These are phyloP conservation scores for Pugionium cornutum DNA, from an alignment of 345 rosid genomes.

Conservation along the genomic window DNA sequence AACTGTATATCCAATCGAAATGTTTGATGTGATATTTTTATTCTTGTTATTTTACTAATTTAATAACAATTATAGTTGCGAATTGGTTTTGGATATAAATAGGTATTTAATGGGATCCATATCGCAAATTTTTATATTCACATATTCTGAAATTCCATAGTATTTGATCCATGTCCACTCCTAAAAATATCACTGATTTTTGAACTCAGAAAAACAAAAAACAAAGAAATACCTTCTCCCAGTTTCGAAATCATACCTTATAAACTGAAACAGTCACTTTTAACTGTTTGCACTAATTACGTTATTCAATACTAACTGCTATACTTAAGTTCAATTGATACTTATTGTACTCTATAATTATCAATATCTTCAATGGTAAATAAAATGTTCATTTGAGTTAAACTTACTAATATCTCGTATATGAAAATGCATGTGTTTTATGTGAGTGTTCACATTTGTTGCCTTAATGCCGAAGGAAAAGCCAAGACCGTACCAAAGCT, in stretches of 20 bases:
- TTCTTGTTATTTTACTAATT: too few relatives aligned
- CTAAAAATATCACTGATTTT: too few relatives aligned
- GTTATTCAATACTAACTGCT: neutral
- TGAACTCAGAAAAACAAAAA: too few relatives aligned
- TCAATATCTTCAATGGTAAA: neutral
- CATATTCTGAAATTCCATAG: too few relatives aligned
- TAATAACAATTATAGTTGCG: too few relatives aligned
- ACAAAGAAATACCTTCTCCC: too few relatives aligned
- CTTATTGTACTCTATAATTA: neutral
- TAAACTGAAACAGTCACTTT: neutral
- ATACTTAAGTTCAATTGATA: neutral
- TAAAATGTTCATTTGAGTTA: slow-evolving; percentile 2
- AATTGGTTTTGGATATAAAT: too few relatives aligned
- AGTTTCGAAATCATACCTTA: neutral
- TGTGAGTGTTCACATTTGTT: slow-evolving; percentile 4
- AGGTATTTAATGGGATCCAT: too few relatives aligned
- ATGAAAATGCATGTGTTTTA: slow-evolving; percentile 2
- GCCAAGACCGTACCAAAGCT: slow-evolving; percentile 29
- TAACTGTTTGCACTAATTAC: neutral
- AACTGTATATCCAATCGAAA: too few relatives aligned
- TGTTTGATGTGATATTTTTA: too few relatives aligned
- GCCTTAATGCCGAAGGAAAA: slow-evolving; percentile 42
- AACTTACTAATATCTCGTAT: neutral
- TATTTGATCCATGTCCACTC: too few relatives aligned
- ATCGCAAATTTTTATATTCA: too few relatives aligned